These are phyloP conservation scores for Colletotrichum trifolii DNA, from an alignment of 2,329 filamentous ascomycete species.

Conservation along the genomic window DNA sequence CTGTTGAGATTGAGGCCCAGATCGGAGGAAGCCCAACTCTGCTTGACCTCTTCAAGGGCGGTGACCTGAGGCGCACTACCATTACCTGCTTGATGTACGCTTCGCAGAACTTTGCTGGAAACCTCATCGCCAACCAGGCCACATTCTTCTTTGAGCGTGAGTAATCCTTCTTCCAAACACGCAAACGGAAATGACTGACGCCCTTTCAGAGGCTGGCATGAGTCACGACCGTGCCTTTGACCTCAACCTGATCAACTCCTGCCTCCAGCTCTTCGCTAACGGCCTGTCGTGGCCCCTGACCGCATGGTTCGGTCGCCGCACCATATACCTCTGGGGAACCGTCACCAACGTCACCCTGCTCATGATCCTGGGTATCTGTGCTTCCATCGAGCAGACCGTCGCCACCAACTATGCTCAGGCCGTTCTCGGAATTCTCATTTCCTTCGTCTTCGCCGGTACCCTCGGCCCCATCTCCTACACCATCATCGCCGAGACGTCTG, in stretches of 20 bases:
- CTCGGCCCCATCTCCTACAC: conserved; percentile 51
- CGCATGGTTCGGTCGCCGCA: conserved; percentile 51
- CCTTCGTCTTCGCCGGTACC: conserved; percentile 50
- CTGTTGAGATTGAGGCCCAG: conserved; percentile 62
- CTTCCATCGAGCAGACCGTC: conserved; percentile 45
- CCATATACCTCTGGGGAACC: conserved; percentile 52
- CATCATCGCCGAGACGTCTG: conserved; percentile 51
- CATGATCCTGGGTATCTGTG: conserved; percentile 49
- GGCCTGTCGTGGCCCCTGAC: conserved; percentile 47
- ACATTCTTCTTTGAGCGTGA: conserved; percentile 66
- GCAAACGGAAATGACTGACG: not conserved
- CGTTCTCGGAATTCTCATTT: conserved; percentile 50
- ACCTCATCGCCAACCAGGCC: conserved; percentile 70
- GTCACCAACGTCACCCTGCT: conserved; percentile 47
- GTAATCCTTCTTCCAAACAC: conserved; percentile 39
- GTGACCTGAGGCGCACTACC: conserved; percentile 63
- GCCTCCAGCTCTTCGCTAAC: conserved; percentile 48
- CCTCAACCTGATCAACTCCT: conserved; percentile 43
- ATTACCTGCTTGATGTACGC: conserved; percentile 69
- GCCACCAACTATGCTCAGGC: conserved; percentile 52
- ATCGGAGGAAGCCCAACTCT: conserved; percentile 55
- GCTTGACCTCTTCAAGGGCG: conserved; percentile 64
- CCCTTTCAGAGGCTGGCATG: conserved; percentile 40
- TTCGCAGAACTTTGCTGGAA: conserved; percentile 69
- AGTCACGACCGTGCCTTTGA: conserved; percentile 38